Conservation (phyloP, 164 flowering plant genomes). For the Akebia trifoliata region DNA sequence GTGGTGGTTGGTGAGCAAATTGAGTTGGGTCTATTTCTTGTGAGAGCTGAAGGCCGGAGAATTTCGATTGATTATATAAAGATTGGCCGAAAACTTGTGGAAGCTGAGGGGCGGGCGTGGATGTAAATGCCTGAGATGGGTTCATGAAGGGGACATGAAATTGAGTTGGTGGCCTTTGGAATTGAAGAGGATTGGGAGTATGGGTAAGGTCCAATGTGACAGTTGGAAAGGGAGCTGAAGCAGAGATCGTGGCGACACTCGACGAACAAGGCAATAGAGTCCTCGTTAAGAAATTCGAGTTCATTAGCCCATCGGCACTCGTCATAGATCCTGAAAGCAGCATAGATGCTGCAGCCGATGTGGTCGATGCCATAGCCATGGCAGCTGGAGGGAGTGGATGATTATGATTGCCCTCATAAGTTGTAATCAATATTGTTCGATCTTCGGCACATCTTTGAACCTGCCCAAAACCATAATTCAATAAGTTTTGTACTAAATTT, state of each 20-base stretch:
- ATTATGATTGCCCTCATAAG: slow-evolving; percentile 83
- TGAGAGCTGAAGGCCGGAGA: slow-evolving; percentile 63
- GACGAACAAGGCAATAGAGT: slow-evolving; percentile 49
- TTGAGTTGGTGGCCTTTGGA: slow-evolving; percentile 46
- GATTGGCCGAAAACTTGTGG: slow-evolving; percentile 58
- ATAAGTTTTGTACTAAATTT: not conserved
- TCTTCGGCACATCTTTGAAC: slow-evolving; percentile 89
- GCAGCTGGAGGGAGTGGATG: slow-evolving; percentile 91
- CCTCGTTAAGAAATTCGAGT: slow-evolving; percentile 45
- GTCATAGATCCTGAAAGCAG: slow-evolving; percentile 75
- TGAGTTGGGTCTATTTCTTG: slow-evolving; percentile 26
- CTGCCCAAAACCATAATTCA: slow-evolving; percentile 22
- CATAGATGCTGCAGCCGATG: slow-evolving; percentile 70
- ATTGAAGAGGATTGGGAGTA: slow-evolving; percentile 38
- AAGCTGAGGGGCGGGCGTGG: slow-evolving; percentile 12
- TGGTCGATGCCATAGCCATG: slow-evolving; percentile 77
- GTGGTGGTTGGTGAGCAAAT: slow-evolving; percentile 10
- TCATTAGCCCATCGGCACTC: slow-evolving; percentile 60
- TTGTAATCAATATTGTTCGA: slow-evolving; percentile 49
- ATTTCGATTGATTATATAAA: slow-evolving; percentile 61
- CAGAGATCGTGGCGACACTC: slow-evolving; percentile 66
- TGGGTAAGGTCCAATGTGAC: slow-evolving; percentile 75
- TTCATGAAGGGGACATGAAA: slow-evolving; percentile 41
- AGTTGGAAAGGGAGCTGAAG: slow-evolving; percentile 87
- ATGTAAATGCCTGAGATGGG: slow-evolving; percentile 18